Base-by-base conservation (phyloP, 1,139 yeast species). In the Geotrichum phurueaensis region DNA sequence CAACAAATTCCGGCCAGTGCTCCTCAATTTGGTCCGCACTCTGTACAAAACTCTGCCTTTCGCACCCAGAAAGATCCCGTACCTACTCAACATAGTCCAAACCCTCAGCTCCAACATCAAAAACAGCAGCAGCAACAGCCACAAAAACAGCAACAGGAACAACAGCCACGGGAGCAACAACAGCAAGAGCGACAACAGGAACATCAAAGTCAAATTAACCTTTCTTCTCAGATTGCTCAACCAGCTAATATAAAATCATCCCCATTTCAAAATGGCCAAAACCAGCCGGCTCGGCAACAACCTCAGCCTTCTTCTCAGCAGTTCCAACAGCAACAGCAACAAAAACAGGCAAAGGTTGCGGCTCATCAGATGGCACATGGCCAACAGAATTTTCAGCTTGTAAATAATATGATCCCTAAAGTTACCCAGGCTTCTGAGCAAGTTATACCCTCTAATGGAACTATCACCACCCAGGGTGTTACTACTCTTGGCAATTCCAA, bases 201-300 rank as follows among this genome's bases (percentile, higher is more conserved):
- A 33, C 39, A 33, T 12, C 39, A 33, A 33, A 6, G 9, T 10
- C 13, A 10, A 33, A 10, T 3, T 10, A 33, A 15, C 9, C 4
- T 33, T 33, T 15, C 39, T 33, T 33, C 39, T 5, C 13, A 33
- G n/a, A 33, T 33, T 33, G 4, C 13, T 15, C 39, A 15, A 12
- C 39, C n/a, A 33, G 39, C n/a, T 3, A 15, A 15, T 12, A 13
- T 33, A 3, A 33, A 33, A 33, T 33, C 39, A 15, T 33, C 39
- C n/a, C 13, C 39, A 33, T 15, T 13, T 33, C 39, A 33, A 15
- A 33, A 33, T 33, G 9, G 13, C 27, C 65, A 58, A 4, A 66
- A 64, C 6, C 76, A 65, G 63, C 75, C 78, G 50, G 76, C 73
- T 18, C 73, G 63, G 77, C 77, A 62, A 78, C 76, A 10, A 79